These are phyloP conservation scores for Phytophthora podocarpi DNA, from an alignment of 352 stramenopile species.

Conservation along the genomic window DNA sequence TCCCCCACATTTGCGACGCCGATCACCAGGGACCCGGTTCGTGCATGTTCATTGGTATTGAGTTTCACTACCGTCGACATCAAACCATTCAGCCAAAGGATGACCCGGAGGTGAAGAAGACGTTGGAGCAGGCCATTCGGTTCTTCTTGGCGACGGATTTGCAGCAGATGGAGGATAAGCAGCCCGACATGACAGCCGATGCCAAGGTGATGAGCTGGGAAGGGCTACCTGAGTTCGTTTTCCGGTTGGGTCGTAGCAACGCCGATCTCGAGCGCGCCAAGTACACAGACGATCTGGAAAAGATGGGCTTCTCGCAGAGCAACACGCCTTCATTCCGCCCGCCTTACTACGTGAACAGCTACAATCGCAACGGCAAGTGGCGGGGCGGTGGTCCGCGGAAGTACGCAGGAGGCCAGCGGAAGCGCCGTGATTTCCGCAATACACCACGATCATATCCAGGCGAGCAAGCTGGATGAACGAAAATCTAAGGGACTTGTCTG, in stretches of 20 bases:
- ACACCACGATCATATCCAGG: conserved; percentile 21
- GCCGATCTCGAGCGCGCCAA: conserved; percentile 59
- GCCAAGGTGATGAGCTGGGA: conserved; percentile 62
- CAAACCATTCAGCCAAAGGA: conserved; percentile 47
- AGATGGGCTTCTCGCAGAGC: conserved; percentile 55
- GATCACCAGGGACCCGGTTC: conserved; percentile 49
- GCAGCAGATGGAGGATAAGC: conserved; percentile 80
- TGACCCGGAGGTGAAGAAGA: conserved; percentile 75
- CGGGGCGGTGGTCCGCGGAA: conserved; percentile 47
- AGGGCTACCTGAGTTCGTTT: conserved; percentile 77
- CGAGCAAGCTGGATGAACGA: conserved; percentile 41
- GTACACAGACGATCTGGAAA: conserved; percentile 69
- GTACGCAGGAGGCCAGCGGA: conserved; percentile 53
- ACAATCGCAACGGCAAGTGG: conserved; percentile 59
- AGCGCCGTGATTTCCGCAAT: conserved; percentile 41
- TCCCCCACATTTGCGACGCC: conserved; percentile 52
- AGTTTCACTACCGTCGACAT: conserved; percentile 65
- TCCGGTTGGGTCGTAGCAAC: conserved; percentile 47
- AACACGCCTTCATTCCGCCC: conserved; percentile 54
- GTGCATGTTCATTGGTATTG: conserved; percentile 85
- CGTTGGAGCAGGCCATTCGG: conserved; percentile 75
- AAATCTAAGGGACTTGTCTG: neutral
- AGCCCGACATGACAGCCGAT: conserved; percentile 67
- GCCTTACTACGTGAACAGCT: conserved; percentile 51
- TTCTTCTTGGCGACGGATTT: conserved; percentile 87